Percentiles rank a stretch among this genome's conserved stretches.
Conservation (phyloP, 257 asterid species). For the Lantana camara region DNA sequence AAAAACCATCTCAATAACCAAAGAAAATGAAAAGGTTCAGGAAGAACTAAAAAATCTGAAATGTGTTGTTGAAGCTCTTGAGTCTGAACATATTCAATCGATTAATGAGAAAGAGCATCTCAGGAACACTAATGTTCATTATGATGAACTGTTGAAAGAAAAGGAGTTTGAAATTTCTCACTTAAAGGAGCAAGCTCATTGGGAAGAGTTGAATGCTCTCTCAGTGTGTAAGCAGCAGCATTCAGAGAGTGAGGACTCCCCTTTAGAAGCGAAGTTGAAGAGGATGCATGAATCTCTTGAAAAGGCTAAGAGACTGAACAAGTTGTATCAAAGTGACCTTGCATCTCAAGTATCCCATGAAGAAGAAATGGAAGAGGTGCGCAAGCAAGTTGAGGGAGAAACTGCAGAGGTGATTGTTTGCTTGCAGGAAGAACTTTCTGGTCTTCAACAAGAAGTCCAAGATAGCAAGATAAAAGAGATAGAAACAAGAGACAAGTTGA, state of each 20-base stretch:
- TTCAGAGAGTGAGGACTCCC: slow-evolving; percentile 50
- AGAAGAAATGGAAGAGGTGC: slow-evolving; percentile 79
- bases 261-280: slow-evolving; percentile 70
- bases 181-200: slow-evolving; percentile 43
- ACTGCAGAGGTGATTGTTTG: slow-evolving; percentile 97
- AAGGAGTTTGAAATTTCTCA: slow-evolving; percentile 65
- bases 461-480: slow-evolving; percentile 63
- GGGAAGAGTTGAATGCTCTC: slow-evolving; percentile 48
- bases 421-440: slow-evolving; percentile 88
- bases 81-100: slow-evolving; percentile 68
- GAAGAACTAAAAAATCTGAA: slow-evolving; percentile 66
- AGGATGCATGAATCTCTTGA: slow-evolving; percentile 88
- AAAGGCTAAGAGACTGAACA: slow-evolving; percentile 77
- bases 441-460: slow-evolving; percentile 79
- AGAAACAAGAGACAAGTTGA: slow-evolving; percentile 55
- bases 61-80: slow-evolving; percentile 86
- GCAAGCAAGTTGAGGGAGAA: slow-evolving; percentile 94
- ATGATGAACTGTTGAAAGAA: slow-evolving; percentile 50
- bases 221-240: slow-evolving; percentile 35
- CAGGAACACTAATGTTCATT: slow-evolving; percentile 44
- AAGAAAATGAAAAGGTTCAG: slow-evolving; percentile 50
- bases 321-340: slow-evolving; percentile 60
- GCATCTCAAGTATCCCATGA: slow-evolving; percentile 61
- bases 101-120: slow-evolving; percentile 78
- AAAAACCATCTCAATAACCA: slow-evolving; percentile 43